Evolutionary conservation across 2,329 filamentous ascomycete genomes (phyloP).

Genomic region (Phialophora macrospora): DNA sequence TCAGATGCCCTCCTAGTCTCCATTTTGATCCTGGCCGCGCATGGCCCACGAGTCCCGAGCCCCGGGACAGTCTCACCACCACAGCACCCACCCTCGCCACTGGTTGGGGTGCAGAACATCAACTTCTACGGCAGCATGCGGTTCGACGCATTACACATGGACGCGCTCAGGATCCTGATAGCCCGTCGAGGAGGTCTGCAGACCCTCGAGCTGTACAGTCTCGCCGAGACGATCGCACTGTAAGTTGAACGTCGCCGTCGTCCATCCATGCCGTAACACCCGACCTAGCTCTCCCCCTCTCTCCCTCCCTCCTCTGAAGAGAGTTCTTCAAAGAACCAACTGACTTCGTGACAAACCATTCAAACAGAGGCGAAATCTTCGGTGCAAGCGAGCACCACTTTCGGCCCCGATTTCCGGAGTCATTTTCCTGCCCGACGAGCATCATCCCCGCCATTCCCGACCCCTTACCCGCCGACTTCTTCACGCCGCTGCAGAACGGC

Average conservation of each 20-base stretch:
- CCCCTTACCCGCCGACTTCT: not conserved
- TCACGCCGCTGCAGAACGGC: not conserved
- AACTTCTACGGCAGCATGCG: conserved; percentile 11
- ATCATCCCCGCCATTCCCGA: not conserved
- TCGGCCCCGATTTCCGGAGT: not conserved
- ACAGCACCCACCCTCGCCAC: conserved; percentile 1
- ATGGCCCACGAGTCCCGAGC: not conserved
- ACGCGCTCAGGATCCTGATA: conserved; percentile 4
- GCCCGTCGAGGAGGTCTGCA: conserved; percentile 8
- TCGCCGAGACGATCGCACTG: conserved; percentile 12
- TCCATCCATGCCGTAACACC: no score
- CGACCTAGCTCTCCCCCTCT: no score
- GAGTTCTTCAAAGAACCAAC: no score
- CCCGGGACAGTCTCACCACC: not conserved
- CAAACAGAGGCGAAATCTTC: conserved; percentile 1
- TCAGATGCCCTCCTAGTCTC: conserved; percentile 11
- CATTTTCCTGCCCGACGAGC: conserved; percentile 1
- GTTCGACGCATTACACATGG: conserved; percentile 10
- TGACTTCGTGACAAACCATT: not conserved
- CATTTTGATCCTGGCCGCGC: conserved; percentile 8
- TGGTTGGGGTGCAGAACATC: conserved; percentile 5
- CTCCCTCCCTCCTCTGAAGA: no score
- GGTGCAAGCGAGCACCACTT: not conserved
- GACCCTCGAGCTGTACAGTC: conserved; percentile 7
- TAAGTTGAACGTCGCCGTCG: not conserved